These are phyloP conservation scores for Pleurotus djamor DNA, from an alignment of 768 basidiomycete genomes.

Conservation along the genomic window DNA sequence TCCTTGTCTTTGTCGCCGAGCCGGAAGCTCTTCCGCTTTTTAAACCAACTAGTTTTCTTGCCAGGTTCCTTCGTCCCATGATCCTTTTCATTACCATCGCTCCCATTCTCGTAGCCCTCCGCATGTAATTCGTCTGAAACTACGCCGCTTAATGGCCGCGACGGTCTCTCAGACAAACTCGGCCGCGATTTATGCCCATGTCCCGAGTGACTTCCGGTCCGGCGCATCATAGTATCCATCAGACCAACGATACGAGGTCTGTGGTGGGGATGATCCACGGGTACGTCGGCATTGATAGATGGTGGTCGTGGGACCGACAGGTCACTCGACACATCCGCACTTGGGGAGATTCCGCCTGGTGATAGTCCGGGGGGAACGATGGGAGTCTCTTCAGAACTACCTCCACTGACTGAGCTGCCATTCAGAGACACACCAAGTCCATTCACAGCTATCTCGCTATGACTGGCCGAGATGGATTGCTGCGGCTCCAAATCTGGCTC, in stretches of 20 bases:
- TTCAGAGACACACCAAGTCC: background rate
- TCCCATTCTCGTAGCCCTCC: constrained; percentile 27
- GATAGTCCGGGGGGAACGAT: constrained; percentile 25
- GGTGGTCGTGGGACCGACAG: constrained; percentile 18
- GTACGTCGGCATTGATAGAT: background rate
- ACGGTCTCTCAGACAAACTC: background rate
- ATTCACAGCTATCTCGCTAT: background rate
- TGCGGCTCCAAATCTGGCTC: constrained; percentile 10
- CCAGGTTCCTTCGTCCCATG: constrained; percentile 34
- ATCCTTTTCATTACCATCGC: constrained; percentile 33
- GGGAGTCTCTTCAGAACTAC: constrained; percentile 9
- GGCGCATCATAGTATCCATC: background rate
- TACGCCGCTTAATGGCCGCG: constrained; percentile 11
- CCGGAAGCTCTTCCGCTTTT: constrained; percentile 48
- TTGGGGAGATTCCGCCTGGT: constrained; percentile 21
- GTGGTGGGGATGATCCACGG: background rate
- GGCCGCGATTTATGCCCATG: background rate
- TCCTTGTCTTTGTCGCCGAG: constrained; percentile 14
- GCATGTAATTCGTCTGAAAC: constrained; percentile 13
- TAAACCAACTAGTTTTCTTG: constrained; percentile 50
- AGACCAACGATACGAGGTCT: background rate
- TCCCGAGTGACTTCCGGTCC: background rate
- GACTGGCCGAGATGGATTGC: constrained; percentile 5
- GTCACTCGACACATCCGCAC: constrained; percentile 15
- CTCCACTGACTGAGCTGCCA: background rate